Conservation (phyloP, 192 early-diverging fungal genomes). For the Backusella tuberculispora region DNA sequence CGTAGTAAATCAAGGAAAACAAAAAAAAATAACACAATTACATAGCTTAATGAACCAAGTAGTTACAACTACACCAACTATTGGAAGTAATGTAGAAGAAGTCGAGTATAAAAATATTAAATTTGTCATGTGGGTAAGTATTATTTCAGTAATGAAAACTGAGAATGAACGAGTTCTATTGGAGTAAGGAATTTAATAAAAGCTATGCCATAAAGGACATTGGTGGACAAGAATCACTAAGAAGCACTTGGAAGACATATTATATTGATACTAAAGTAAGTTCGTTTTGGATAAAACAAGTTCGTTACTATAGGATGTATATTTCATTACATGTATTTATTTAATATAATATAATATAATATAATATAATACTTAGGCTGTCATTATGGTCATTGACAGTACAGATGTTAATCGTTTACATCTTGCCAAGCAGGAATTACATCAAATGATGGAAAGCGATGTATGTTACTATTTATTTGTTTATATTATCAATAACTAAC, state of each 20-base stretch:
- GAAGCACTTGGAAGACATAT: slow-evolving; percentile 70
- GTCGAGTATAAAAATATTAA: slow-evolving; percentile 71
- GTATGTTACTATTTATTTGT: slow-evolving; percentile 28
- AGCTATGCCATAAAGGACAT: slow-evolving; percentile 48
- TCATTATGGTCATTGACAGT: slow-evolving; percentile 76
- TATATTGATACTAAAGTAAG: slow-evolving; percentile 62
- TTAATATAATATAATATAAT: not conserved
- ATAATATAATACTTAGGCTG: slow-evolving; percentile 43
- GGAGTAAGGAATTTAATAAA: not conserved
- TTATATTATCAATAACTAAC: not conserved
- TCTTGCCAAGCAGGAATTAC: slow-evolving; percentile 64
- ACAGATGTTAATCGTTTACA: slow-evolving; percentile 66
- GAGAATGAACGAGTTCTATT: not conserved
- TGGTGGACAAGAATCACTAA: slow-evolving; percentile 64
- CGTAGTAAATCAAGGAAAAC: not conserved
- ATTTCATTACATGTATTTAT: not conserved
- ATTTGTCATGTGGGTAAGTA: slow-evolving; percentile 72
- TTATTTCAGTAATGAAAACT: not conserved
- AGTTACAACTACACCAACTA: slow-evolving; percentile 69
- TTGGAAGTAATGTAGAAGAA: slow-evolving; percentile 75
- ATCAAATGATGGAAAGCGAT: slow-evolving; percentile 72
- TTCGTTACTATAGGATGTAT: not conserved
- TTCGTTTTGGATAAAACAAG: not conserved
- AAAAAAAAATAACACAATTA: not conserved
- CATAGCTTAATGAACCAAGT: slow-evolving; percentile 61